phyloP scores from a whole-genome alignment of 2,329 filamentous ascomycete genomes.

The Alternaria tenuissima region DNA sequence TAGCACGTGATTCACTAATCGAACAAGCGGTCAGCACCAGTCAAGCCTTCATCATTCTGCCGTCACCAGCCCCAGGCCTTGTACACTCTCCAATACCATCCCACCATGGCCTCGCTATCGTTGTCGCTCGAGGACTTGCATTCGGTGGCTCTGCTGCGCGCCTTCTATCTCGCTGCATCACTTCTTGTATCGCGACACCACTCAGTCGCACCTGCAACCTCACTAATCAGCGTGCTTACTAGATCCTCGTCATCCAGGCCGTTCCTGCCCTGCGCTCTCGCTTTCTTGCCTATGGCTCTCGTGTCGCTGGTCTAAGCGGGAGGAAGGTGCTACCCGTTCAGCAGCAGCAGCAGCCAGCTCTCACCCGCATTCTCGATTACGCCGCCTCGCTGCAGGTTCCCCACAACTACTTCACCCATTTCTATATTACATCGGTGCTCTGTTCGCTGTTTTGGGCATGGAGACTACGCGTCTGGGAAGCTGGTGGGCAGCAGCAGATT shows the following conservation, averaged over 20 bases:
- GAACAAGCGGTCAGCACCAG: conserved; percentile 9
- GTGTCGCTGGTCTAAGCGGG: conserved; percentile 46
- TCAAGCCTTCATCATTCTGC: conserved; percentile 21
- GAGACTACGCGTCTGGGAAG: conserved; percentile 62
- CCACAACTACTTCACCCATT: conserved; percentile 88
- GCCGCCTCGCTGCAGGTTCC: conserved; percentile 71
- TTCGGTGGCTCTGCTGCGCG: conserved; percentile 40
- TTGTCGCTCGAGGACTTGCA: conserved; percentile 16
- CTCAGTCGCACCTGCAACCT: conserved; percentile 21
- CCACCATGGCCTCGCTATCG: background rate
- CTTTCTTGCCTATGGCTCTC: conserved; percentile 69
- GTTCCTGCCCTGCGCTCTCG: conserved; percentile 61
- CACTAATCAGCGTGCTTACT: conserved; percentile 43
- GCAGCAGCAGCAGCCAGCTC: conserved; percentile 18
- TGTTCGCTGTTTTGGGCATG: conserved; percentile 78
- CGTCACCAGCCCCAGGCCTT: conserved; percentile 18
- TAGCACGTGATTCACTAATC: background rate
- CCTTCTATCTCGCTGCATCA: conserved; percentile 50
- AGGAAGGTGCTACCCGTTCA: conserved; percentile 10
- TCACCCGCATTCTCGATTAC: conserved; percentile 56
- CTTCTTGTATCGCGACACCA: conserved; percentile 51
- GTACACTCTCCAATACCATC: conserved; percentile 3
- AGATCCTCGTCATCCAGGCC: conserved; percentile 62
- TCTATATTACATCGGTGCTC: conserved; percentile 77
- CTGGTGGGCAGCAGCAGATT: conserved; percentile 65